A percentile compares a stretch with the other conserved stretches of the same genome.
Evolutionary conservation across 129 eudicot genomes (phyloP).

Genomic region (Lactuca sativa): DNA sequence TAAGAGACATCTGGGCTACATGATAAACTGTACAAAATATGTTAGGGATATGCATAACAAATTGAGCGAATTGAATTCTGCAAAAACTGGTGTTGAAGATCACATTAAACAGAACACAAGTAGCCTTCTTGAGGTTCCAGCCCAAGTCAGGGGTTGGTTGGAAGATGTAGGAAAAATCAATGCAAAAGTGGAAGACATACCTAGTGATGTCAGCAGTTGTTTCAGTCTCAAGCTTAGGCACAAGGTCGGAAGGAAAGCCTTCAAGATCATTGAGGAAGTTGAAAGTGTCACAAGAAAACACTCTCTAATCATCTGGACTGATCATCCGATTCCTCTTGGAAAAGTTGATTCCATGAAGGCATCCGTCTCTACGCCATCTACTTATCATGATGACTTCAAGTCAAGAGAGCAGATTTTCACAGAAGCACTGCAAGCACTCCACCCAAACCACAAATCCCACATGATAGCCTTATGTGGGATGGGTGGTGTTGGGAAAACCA

Average conservation of each 20-base stretch:
- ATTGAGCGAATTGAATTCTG: too few species aligned
- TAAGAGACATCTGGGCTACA: too few species aligned
- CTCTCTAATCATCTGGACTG: not conserved
- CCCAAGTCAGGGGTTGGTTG: not conserved
- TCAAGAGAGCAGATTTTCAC: not conserved
- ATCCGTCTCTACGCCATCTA: not conserved
- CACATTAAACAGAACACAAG: too few species aligned
- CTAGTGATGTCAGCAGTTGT: not conserved
- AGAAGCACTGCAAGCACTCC: not conserved
- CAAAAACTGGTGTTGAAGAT: too few species aligned
- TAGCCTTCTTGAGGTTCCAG: too few species aligned
- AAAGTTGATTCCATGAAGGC: not conserved
- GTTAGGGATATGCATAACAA: too few species aligned
- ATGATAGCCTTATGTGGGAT: too few species aligned
- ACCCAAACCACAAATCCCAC: not conserved
- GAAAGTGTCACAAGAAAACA: not conserved
- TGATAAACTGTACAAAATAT: too few species aligned
- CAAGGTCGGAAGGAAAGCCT: not conserved
- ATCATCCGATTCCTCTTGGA: not conserved
- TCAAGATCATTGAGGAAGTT: not conserved
- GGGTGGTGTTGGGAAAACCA: not conserved
- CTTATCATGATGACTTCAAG: not conserved
- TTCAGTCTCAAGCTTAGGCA: not conserved
- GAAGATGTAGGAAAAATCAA: not conserved
- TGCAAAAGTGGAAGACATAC: not conserved